Percentiles rank a stretch among this genome's conserved stretches.
phyloP scores from a whole-genome alignment of 208 protist genomes.

The Zelonia costaricensis region DNA sequence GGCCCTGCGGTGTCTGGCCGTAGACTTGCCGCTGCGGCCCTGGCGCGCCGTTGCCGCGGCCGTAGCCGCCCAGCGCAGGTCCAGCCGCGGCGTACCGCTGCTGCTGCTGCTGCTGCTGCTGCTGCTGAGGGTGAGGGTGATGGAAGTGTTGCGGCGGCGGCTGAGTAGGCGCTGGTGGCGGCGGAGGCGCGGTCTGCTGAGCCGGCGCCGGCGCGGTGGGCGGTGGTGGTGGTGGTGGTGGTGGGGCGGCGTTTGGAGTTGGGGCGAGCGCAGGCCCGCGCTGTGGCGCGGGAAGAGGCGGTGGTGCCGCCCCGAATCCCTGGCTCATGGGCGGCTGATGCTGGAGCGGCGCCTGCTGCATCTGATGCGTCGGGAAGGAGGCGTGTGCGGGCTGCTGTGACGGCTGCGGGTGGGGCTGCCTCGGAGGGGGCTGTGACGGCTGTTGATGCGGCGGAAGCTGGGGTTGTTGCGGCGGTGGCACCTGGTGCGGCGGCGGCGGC shows the following conservation, averaged over 20 bases:
- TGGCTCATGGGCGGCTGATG: not conserved
- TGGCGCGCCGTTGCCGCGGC: too few relatives aligned
- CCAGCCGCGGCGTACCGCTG: slow-evolving; percentile 10
- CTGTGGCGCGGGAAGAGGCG: not conserved
- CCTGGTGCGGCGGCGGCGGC: not conserved
- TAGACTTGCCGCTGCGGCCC: too few relatives aligned
- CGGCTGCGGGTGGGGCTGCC: too few relatives aligned
- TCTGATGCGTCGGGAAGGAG: not conserved
- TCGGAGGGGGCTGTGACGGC: too few relatives aligned
- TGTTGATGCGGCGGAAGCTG: not conserved
- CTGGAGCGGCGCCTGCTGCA: not conserved
- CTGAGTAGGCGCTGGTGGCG: too few relatives aligned
- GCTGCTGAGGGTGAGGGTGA: slow-evolving; percentile 20
- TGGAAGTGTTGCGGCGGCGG: not conserved
- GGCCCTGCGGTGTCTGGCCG: too few relatives aligned
- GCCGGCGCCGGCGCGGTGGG: not conserved
- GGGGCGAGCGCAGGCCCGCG: too few relatives aligned
- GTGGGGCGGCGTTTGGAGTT: too few relatives aligned
- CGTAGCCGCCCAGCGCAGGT: too few relatives aligned
- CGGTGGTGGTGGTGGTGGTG: too few relatives aligned
- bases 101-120: slow-evolving; percentile 28
- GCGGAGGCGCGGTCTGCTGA: not conserved
- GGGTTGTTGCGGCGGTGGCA: not conserved
- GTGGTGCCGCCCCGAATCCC: not conserved
- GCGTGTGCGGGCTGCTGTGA: too few relatives aligned